A percentile compares a stretch with the other conserved stretches of the same genome.
Conservation (phyloP, 1,139 yeast genomes). For the Entelexis paramagnoliae region DNA sequence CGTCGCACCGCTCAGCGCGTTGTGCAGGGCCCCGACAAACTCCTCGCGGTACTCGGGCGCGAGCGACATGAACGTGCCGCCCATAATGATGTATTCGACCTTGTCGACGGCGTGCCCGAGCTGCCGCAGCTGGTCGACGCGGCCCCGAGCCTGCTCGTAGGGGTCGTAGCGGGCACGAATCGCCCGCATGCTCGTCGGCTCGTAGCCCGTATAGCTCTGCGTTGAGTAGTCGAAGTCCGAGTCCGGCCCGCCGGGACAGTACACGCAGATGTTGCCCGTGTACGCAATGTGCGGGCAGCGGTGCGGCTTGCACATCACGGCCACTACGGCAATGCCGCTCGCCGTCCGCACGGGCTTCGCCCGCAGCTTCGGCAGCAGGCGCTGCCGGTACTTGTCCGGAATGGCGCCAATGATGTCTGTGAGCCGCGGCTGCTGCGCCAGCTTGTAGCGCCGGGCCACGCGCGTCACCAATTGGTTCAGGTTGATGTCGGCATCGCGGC, state of each 20-base stretch:
- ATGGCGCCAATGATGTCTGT: slow-evolving; percentile 92
- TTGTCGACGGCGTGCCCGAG: slow-evolving; percentile 94
- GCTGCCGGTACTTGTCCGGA: slow-evolving; percentile 91
- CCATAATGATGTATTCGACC: slow-evolving; percentile 96
- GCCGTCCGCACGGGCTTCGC: slow-evolving; percentile 99
- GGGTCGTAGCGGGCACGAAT: slow-evolving; percentile 97
- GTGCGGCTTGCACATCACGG: slow-evolving; percentile 98
- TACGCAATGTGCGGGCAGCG: slow-evolving; percentile 98
- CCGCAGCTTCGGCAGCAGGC: slow-evolving; percentile 80
- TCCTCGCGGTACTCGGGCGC: slow-evolving; percentile 82
- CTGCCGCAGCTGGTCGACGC: slow-evolving; percentile 89
- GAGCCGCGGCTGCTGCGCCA: slow-evolving; percentile 84
- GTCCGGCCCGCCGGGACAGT: slow-evolving; percentile 99
- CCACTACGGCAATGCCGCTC: slow-evolving; percentile 93
- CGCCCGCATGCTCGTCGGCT: slow-evolving; percentile 98
- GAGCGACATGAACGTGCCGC: slow-evolving; percentile 96
- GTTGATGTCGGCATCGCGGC: slow-evolving; percentile 63
- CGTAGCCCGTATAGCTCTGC: slow-evolving; percentile 96
- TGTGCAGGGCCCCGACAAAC: slow-evolving; percentile 81
- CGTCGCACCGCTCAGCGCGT: slow-evolving; percentile 88
- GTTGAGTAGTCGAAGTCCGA: slow-evolving; percentile 96
- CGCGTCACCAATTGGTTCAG: slow-evolving; percentile 81
- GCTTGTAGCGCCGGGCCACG: slow-evolving; percentile 78
- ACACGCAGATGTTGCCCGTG: slow-evolving; percentile 96
- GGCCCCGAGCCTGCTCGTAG: slow-evolving; percentile 95